Base-by-base conservation (phyloP, 352 stramenopile species). In the Peronospora belbahrii region DNA sequence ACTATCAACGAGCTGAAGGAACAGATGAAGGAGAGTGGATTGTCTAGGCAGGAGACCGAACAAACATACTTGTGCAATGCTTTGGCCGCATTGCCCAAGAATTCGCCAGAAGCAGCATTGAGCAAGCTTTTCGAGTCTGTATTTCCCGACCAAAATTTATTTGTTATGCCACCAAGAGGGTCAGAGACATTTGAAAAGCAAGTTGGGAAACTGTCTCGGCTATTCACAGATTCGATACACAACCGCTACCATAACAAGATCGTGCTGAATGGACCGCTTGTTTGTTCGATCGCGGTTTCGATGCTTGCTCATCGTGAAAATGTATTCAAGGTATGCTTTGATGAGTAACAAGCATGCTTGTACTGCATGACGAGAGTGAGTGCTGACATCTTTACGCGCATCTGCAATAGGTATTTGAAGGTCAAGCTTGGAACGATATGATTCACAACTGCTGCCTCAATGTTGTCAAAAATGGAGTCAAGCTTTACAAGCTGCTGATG, bases 371-470 rank as follows among this genome's bases (percentile, higher is more conserved):
- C n/a, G n/a, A n/a, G n/a, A n/a, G n/a, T n/a, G n/a, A n/a, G n/a
- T n/a, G n/a, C n/a, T n/a, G n/a, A n/a, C n/a, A 17, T 6, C 14
- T 36, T 39, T 17, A 17, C 42, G 22, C 33, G 9, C 5, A 14
- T 30, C 8, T 18, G 48, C 10, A n/a, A 8, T 31, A 89, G 78
- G 76, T 64, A 13, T 90, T 90, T 27, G 62, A 58, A 2, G 72
- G 76, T 0, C 61, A 62, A 17, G 68, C 88, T 31, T 90, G 79
- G 76, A 82, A 85, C 44, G 74, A 88, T 7, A 77, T 70, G 19
- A 83, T 90, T 42, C 67, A 86, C 49, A 85, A 88, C 25, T 90
- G 79, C 48, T 90, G 79, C 33, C 62, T 87, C 15, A 87, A 83
- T 45, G 72, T 88, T 39, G 74, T 90, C 17, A 74, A 88, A 50